Base-by-base conservation (phyloP, 2,329 filamentous ascomycete species). In the Calonectria pteridis region DNA sequence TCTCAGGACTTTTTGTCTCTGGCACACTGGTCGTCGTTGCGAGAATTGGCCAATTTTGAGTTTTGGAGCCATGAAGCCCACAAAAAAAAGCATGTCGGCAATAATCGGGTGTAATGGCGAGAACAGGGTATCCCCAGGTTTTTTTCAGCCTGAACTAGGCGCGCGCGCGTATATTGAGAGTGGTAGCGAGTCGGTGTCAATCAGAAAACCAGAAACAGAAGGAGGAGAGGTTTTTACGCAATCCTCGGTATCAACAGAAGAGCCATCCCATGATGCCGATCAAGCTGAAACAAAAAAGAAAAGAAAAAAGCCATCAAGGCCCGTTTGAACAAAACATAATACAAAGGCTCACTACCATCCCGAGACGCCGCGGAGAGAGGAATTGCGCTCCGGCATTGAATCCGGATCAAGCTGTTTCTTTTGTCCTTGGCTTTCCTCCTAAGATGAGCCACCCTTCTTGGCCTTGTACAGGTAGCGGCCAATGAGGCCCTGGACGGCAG, bases 401-500 rank as follows among this genome's bases (percentile, higher is more conserved):
- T 40, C 55, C 55, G 16, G 55, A 40, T 40, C n/a, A 37, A 40
- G 37, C 55, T 62, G 55, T 23, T 40, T 13, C 14, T 46, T 16
- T 11, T 31, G 5, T 7, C 29, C 31, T 46, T 7, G 1, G 59
- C 9, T 67, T 71, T 62, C 14, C 53, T 37, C 62, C 71, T 74
- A 78, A 29, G 67, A 80, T 51, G 72, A 79, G 49, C 72, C 77
- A 51, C 82, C 80, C 77, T 84, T 83, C 83, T 85, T 85, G 62
- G 82, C 81, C 78, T 82, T 84, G 79, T 83, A 83, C 59, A 86
- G 84, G 74, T 84, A 91, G 83, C 85, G 82, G 67, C 87, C 87
- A 58, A 91, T 77, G 31, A 89, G 81, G 20, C 86, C 84, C 84
- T 92, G 88, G 2, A 87, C 84, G 18, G 86, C 84, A 28, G 88